These are phyloP conservation scores for Didymella pinodella DNA, from an alignment of 2,329 filamentous ascomycete species.

Conservation along the genomic window DNA sequence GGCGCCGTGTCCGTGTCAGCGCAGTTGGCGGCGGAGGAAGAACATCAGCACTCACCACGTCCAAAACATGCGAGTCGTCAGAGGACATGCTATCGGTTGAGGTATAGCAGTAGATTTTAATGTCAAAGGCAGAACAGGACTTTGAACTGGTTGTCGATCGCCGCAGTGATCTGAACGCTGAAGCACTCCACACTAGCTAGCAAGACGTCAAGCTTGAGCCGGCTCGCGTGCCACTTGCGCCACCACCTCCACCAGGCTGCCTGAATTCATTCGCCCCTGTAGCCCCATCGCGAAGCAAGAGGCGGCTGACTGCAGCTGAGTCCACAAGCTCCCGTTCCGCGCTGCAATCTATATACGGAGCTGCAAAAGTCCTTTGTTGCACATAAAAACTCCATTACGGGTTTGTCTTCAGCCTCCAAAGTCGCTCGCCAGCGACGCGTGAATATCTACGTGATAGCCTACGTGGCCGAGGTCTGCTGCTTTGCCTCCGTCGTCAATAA, in stretches of 20 bases:
- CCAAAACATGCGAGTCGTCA: slow-evolving; percentile 80
- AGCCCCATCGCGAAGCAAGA: slow-evolving; percentile 19
- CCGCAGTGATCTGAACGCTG: slow-evolving; percentile 2
- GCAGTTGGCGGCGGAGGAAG: slow-evolving; percentile 20
- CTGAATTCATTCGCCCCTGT: slow-evolving; percentile 15
- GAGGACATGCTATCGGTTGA: slow-evolving; percentile 69
- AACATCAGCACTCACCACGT: slow-evolving; percentile 66
- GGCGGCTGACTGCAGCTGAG: slow-evolving; percentile 29
- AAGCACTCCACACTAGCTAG: slow-evolving; percentile 6
- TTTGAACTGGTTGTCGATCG: slow-evolving; percentile 1
- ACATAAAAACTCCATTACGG: slow-evolving; percentile 6
- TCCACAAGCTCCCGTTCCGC: slow-evolving; percentile 18
- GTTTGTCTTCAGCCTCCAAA: slow-evolving; percentile 17
- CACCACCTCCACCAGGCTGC: slow-evolving; percentile 23
- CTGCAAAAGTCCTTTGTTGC: slow-evolving; percentile 10
- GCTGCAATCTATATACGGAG: slow-evolving; percentile 16
- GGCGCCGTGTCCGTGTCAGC: slow-evolving; percentile 24
- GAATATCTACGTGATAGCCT: slow-evolving; percentile 32
- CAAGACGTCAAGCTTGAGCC: slow-evolving; percentile 10
- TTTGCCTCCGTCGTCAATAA: slow-evolving; percentile 24
- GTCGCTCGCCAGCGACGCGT: slow-evolving; percentile 29
- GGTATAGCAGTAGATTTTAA: background rate
- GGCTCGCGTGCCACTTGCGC: slow-evolving; percentile 21
- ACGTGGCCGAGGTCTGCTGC: slow-evolving; percentile 32
- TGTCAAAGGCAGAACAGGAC: background rate